Conservation (phyloP, 2,329 filamentous ascomycete genomes). For the Pseudogymnoascus sp. region DNA sequence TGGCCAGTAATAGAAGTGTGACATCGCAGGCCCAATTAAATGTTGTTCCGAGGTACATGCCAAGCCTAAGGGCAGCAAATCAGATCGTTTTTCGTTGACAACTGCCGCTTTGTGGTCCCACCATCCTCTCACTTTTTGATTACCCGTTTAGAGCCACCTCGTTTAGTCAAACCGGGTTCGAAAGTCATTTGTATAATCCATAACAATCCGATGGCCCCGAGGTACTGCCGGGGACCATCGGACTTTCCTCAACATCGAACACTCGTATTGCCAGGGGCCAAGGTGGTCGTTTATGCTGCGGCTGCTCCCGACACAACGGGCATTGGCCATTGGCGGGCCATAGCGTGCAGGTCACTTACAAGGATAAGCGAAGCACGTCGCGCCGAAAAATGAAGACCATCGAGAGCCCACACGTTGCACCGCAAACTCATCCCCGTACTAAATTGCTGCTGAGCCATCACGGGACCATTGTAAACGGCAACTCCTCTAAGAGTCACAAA, state of each 20-base stretch:
- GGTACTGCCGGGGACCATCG: not conserved
- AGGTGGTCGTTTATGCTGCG: not conserved
- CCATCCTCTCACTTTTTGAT: not conserved
- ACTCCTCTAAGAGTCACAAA: too few relatives aligned
- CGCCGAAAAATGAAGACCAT: not conserved
- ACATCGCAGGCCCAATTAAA: not conserved
- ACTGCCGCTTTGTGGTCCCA: not conserved
- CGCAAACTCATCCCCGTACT: not conserved
- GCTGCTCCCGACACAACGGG: not conserved
- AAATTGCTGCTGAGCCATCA: not conserved
- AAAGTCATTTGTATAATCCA: not conserved
- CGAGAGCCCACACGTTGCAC: not conserved
- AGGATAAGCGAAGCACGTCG: not conserved
- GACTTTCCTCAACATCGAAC: not conserved
- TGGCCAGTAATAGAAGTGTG: not conserved
- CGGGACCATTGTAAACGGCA: not conserved
- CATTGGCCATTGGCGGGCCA: not conserved
- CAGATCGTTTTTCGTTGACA: not conserved
- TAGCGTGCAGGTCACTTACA: not conserved
- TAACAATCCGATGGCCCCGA: too few relatives aligned
- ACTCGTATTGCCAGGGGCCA: not conserved
- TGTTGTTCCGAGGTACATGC: not conserved
- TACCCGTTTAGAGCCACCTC: not conserved
- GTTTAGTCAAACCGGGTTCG: not conserved
- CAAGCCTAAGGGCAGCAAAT: not conserved